Evolutionary conservation across 345 rosid genomes (phyloP).

Genomic region (Acer campestre): DNA sequence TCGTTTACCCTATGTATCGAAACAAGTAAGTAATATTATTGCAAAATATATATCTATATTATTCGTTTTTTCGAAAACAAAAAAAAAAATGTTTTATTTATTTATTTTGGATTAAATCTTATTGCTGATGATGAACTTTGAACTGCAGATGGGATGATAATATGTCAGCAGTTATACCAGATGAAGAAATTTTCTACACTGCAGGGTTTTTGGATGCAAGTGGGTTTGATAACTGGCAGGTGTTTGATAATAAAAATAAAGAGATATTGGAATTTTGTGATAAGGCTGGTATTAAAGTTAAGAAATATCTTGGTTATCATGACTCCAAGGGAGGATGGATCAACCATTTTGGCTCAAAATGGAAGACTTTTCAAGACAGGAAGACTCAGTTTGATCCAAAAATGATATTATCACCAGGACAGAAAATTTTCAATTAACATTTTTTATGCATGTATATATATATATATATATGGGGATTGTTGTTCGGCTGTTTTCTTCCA

Average conservation of each 20-base stretch:
- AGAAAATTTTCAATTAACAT: conserved; percentile 32
- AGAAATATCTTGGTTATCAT: conserved; percentile 33
- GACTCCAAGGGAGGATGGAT: conserved; percentile 33
- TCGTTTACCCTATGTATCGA: conserved; percentile 37
- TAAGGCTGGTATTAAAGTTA: conserved; percentile 23
- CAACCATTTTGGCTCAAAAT: conserved; percentile 41
- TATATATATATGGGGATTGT: too few species aligned
- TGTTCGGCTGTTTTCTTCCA: too few species aligned
- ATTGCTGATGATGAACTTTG: background rate
- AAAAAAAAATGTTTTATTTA: too few species aligned
- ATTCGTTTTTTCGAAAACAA: background rate
- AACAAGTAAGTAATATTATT: conserved; percentile 32
- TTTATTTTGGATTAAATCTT: background rate
- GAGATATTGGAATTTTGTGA: conserved; percentile 34
- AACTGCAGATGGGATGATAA: conserved; percentile 41
- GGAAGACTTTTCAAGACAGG: conserved; percentile 30
- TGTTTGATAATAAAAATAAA: conserved; percentile 34
- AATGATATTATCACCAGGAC: conserved; percentile 45
- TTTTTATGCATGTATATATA: background rate
- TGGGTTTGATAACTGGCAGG: conserved; percentile 33
- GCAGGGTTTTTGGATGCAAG: conserved; percentile 42
- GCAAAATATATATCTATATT: background rate
- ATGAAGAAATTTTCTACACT: conserved; percentile 41
- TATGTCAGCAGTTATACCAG: conserved; percentile 48
- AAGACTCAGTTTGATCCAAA: conserved; percentile 42